Evolutionary conservation across 2,329 filamentous ascomycete genomes (phyloP), one percentile per base, ranked within the genome.

Genomic region (Aspergillus oerlinghausenensis): DNA sequence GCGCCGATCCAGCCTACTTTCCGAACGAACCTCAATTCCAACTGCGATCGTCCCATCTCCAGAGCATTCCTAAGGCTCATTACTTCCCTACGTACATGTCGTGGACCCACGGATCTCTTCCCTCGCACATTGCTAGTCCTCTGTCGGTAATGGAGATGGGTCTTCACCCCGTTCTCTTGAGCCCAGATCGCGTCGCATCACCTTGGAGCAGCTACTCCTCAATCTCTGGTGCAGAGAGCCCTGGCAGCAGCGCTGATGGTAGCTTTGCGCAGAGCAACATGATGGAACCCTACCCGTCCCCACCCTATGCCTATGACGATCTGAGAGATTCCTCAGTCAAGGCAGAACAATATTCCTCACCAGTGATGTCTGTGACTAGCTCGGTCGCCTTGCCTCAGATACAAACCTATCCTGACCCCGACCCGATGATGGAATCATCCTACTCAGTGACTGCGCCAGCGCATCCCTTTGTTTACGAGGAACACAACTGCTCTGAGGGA

Each of bases 171-270:
- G 43, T 23, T 25, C 19, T 25, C 11, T 11, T 14, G 4, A 3
- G 11, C 5, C 11, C 21, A 35, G 17, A 50, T 21, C 49, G 53
- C 6, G 49, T 65, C 45, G 29, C 56, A 10, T 59, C 62, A 6
- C 51, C 61, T 4, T 67, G 63, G 63, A 57, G 62, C 50, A 61
- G 58, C 8, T 50, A 66, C 14, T 64, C 65, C 7, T 64, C 63
- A 2, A 59, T 59, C 6, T 62, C 69, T 4, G 67, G 62, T 14
- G 57, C 63, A 14, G 68, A 69, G 45, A 69, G 65, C 29, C 62
- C 64, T 11, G 61, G 55, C 17, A 66, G 65, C 52, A 63, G 53
- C 45, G 55, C 51, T 45, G 54, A 52, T 9, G 58, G 58, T 26
- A 63, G 61, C 53, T 14, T 58, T 47, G 43, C 23, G 23, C 21